Base-by-base conservation (phyloP, 176 grass and related monocot genomes). In the Juncus inflexus region DNA sequence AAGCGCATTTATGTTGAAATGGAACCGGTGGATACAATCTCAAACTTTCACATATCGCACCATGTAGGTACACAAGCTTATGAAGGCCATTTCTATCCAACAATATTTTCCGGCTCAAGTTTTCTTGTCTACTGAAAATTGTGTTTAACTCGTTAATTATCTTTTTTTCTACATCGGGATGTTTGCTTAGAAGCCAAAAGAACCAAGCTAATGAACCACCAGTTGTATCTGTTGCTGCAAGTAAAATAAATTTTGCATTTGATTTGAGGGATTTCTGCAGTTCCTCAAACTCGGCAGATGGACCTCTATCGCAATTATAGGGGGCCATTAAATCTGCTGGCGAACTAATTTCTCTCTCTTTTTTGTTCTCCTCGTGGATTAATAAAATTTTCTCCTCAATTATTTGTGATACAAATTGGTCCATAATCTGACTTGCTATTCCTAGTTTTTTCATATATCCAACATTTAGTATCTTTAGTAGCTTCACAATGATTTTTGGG, bases 191-290 rank as follows among this genome's bases (percentile, higher is more conserved):
- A 28, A 28, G 19, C 19, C 19, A 28, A 28, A 28, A 28, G 19
- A 28, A 28, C 19, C 19, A 82, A 4, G 50, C 75, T 55, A 64
- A 81, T 78, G 70, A 81, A 79, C 55, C 81, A 14, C 82, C 86
- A 90, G 78, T 62, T 16, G 77, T 70, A 62, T 90, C 86, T 56
- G 74, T 85, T 16, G 77, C 86, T 0, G 77, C 82, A 36, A 85
- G 42, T 57, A 90, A 76, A 59, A 79, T 71, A 0, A 73, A 71
- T 0, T 81, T 64, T 36, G 58, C 81, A 11, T 78, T 63, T 69
- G 81, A 78, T 5, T 70, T 78, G 78, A 90, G 82, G 61, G 78
- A 81, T 42, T 19, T 71, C 50, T 75, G 69, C 14, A 43, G 35
- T 58, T 81, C 41, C 35, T 6, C 57, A 1, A 81, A 60, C 5